phyloP scores from a whole-genome alignment of 495 filamentous ascomycete species.

The Rusavskia elegans region DNA sequence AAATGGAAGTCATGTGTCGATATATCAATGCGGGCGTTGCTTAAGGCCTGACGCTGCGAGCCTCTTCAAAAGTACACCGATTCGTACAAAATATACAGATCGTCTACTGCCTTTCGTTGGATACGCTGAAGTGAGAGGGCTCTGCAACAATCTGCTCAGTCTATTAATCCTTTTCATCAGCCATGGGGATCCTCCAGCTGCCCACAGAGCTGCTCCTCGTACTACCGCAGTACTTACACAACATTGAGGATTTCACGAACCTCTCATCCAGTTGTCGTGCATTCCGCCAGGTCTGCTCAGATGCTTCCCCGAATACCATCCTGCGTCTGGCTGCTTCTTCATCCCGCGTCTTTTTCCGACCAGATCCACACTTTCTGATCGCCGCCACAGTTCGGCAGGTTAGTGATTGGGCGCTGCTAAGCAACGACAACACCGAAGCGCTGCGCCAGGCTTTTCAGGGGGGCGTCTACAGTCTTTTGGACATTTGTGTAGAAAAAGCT shows the following conservation, averaged over 20 bases:
- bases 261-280: constrained; percentile 18
- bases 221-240: constrained; percentile 18
- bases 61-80: too few relatives aligned
- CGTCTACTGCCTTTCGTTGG: too few relatives aligned
- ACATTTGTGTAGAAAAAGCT: constrained; percentile 14
- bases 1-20: too few relatives aligned
- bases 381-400: constrained; percentile 18
- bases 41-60: too few relatives aligned
- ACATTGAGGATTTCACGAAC: constrained; percentile 22
- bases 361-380: constrained; percentile 21
- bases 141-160: background rate
- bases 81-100: too few relatives aligned
- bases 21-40: too few relatives aligned
- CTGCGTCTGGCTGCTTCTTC: constrained; percentile 18
- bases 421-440: constrained; percentile 10
- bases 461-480: constrained; percentile 18
- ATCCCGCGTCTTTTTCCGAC: constrained; percentile 21
- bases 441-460: constrained; percentile 12
- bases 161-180: background rate
- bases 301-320: constrained; percentile 10
- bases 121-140: background rate
- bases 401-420: constrained; percentile 20
- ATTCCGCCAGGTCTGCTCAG: constrained; percentile 5
- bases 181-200: constrained; percentile 8
- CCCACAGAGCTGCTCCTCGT: constrained; percentile 18